phyloP scores from a whole-genome alignment of 768 basidiomycete species.

The Hygrophorus pudorinus region DNA sequence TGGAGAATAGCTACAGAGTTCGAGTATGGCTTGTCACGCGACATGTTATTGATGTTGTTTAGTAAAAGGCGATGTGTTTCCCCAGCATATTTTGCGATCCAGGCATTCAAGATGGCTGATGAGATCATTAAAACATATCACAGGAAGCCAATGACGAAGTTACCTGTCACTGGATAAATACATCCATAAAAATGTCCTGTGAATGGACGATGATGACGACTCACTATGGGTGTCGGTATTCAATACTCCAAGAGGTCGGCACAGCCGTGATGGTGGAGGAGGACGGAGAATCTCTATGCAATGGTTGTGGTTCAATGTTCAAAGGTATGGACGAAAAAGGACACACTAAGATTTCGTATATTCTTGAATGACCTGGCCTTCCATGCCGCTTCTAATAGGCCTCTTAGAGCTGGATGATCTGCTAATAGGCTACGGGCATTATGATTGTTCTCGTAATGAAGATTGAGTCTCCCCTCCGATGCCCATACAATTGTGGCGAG shows the following conservation, averaged over 20 bases:
- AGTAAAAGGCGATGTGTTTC: not conserved
- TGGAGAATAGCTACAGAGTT: slow-evolving; percentile 13
- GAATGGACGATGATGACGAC: too few species aligned
- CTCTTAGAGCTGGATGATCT: not conserved
- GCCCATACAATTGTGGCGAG: not conserved
- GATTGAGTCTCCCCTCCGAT: not conserved
- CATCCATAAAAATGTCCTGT: too few species aligned
- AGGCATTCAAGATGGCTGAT: too few species aligned
- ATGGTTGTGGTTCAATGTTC: not conserved
- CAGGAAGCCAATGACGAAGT: too few species aligned
- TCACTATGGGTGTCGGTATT: too few species aligned
- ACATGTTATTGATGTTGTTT: not conserved
- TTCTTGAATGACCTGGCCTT: not conserved
- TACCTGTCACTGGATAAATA: too few species aligned
- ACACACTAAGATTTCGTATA: not conserved
- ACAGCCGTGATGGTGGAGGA: too few species aligned
- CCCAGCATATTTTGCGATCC: too few species aligned
- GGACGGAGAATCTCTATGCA: not conserved
- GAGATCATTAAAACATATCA: too few species aligned
- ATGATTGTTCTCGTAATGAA: not conserved
- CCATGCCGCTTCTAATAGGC: not conserved
- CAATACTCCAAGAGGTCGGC: too few species aligned
- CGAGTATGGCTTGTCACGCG: slow-evolving; percentile 4
- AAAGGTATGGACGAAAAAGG: not conserved
- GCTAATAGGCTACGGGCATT: not conserved